A percentile compares a stretch with the other conserved stretches of the same genome.
phyloP scores from a whole-genome alignment of 176 grass and related monocot genomes.

The Eleusine indica region DNA sequence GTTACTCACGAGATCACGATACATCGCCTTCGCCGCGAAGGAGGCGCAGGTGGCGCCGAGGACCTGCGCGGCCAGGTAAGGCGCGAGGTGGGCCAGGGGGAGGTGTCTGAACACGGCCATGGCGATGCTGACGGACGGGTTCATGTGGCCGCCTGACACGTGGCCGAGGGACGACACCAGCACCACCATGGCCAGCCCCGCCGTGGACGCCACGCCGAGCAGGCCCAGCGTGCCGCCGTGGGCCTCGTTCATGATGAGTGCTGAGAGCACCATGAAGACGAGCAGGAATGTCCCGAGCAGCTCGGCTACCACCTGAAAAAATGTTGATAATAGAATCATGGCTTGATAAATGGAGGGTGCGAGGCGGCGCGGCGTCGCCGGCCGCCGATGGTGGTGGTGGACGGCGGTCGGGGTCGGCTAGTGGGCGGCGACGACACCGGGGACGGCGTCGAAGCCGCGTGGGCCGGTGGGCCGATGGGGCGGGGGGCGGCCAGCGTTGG shows the following conservation, averaged over 20 bases:
- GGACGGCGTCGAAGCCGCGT: too few relatives aligned
- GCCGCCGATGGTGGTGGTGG: too few relatives aligned
- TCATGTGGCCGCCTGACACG: constrained; percentile 66
- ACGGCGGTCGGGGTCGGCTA: too few relatives aligned
- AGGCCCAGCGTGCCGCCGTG: constrained; percentile 40
- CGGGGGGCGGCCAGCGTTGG: too few relatives aligned
- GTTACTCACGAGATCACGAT: constrained; percentile 9
- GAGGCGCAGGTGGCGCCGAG: constrained; percentile 47
- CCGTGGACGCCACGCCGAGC: constrained; percentile 32
- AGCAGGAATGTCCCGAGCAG: constrained; percentile 71
- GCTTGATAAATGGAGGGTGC: too few relatives aligned
- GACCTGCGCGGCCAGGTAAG: constrained; percentile 51
- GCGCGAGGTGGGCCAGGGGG: constrained; percentile 45
- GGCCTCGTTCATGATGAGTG: constrained; percentile 52
- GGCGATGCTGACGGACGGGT: constrained; percentile 63
- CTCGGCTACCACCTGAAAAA: constrained; percentile 51
- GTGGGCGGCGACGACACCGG: too few relatives aligned
- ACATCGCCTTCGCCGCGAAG: constrained; percentile 56
- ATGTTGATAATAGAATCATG: too few relatives aligned
- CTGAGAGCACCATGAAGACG: constrained; percentile 52
- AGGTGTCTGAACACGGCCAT: constrained; percentile 56
- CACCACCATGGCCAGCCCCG: constrained; percentile 40
- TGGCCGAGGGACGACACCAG: constrained; percentile 55
- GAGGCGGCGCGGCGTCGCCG: too few relatives aligned
- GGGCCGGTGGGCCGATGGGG: too few relatives aligned